Conservation (phyloP, 2,329 filamentous ascomycete genomes). For the Cadophora sp. region DNA sequence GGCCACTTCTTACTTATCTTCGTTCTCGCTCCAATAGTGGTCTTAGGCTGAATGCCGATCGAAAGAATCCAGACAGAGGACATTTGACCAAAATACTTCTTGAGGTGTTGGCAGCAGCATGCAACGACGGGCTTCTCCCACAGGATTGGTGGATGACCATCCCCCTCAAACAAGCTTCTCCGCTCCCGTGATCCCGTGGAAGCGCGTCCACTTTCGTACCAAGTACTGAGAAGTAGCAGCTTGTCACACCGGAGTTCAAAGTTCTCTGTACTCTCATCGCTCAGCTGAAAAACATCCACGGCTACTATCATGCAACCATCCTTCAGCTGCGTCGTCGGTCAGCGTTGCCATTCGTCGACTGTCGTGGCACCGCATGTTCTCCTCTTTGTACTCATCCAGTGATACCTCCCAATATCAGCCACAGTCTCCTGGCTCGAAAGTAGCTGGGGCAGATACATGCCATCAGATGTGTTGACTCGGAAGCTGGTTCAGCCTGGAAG, state of each 20-base stretch:
- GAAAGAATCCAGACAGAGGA: no score
- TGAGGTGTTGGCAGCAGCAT: background rate
- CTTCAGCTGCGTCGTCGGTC: background rate
- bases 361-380: background rate
- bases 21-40: background rate
- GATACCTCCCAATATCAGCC: background rate
- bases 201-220: constrained; percentile 1
- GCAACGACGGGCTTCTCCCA: background rate
- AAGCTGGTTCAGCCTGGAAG: constrained; percentile 13
- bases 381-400: constrained; percentile 3
- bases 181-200: constrained; percentile 6
- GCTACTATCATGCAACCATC: constrained; percentile 6
- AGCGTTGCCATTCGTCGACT: constrained; percentile 3
- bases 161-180: background rate
- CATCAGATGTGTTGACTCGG: background rate
- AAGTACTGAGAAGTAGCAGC: background rate
- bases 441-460: background rate
- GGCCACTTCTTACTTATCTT: background rate
- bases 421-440: background rate
- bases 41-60: no score
- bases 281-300: constrained; percentile 9
- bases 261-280: background rate
- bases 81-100: background rate
- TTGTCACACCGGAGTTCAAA: background rate
- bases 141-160: background rate